Percentiles rank a stretch among this genome's conserved stretches.
phyloP scores from a whole-genome alignment of 2,329 filamentous ascomycete genomes.

The Blumeriella jaapii region DNA sequence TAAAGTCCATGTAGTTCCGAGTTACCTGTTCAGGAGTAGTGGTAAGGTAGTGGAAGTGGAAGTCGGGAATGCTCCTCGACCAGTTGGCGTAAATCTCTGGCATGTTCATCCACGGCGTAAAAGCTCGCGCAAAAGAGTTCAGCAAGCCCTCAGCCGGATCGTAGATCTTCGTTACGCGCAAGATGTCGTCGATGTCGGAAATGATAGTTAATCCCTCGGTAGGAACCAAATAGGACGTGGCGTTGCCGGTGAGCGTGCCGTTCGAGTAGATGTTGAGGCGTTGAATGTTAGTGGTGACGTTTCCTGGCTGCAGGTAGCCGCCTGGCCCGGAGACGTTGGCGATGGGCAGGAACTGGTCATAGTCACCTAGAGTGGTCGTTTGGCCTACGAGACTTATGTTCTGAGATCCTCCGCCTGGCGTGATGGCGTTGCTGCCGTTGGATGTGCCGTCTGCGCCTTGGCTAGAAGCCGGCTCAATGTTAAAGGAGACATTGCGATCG shows the following conservation, averaged over 20 bases:
- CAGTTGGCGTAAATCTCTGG: slow-evolving; percentile 68
- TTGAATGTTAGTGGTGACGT: slow-evolving; percentile 53
- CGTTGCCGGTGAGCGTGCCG: slow-evolving; percentile 55
- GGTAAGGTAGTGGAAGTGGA: slow-evolving; percentile 74
- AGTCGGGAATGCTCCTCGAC: slow-evolving; percentile 51
- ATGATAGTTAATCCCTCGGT: slow-evolving; percentile 58
- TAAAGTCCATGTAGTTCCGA: slow-evolving; percentile 69
- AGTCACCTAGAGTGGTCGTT: slow-evolving; percentile 60
- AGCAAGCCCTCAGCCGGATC: slow-evolving; percentile 61
- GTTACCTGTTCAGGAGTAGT: slow-evolving; percentile 71
- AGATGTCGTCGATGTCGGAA: slow-evolving; percentile 70
- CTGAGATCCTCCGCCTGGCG: slow-evolving; percentile 51
- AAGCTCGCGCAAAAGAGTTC: slow-evolving; percentile 64
- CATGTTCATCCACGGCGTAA: slow-evolving; percentile 68
- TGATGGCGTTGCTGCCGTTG: too few species aligned
- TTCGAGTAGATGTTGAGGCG: slow-evolving; percentile 56
- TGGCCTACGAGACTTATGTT: slow-evolving; percentile 50
- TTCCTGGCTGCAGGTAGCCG: slow-evolving; percentile 46
- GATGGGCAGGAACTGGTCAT: slow-evolving; percentile 58
- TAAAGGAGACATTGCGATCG: slow-evolving; percentile 50
- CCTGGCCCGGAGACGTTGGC: slow-evolving; percentile 42
- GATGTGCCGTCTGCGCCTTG: slow-evolving; percentile 38
- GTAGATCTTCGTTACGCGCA: slow-evolving; percentile 74
- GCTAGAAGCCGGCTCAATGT: slow-evolving; percentile 45
- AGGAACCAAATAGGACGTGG: slow-evolving; percentile 67